Base-by-base conservation (phyloP, 2,329 filamentous ascomycete species). In the Chalaropsis ovoidea region DNA sequence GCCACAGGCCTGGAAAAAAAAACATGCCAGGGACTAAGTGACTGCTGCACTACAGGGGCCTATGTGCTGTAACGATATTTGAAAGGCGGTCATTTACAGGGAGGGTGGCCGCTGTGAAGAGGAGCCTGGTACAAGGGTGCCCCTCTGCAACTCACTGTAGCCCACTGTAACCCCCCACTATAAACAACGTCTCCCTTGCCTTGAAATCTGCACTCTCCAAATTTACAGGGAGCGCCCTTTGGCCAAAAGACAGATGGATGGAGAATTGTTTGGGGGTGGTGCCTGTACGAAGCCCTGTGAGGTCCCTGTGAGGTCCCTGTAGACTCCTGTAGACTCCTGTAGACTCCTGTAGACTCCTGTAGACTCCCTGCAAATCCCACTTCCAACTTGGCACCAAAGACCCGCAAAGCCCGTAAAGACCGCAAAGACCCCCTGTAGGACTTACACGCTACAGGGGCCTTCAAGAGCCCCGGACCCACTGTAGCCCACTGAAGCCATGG, bases 211-310 rank as follows among this genome's bases (percentile, higher is more conserved):
- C 24, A 31, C 54, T 3, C 15, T 39, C 54, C 54, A 35, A 58
- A 58, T 58, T 58, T 58, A 35, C 54, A 58, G 54, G 54, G 54
- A n/a, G 15, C 10, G n/a, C n/a, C n/a, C 27, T 39, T 39, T 11
- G 15, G 42, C 42, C 42, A n/a, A 13, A n/a, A n/a, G n/a, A n/a
- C n/a, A n/a, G n/a, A n/a, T n/a, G n/a, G n/a, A n/a, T n/a, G n/a
- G n/a, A n/a, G n/a, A n/a, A n/a, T n/a, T n/a, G n/a, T n/a, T n/a
- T n/a, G n/a, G n/a, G n/a, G n/a, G n/a, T n/a, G n/a, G n/a, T n/a
- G n/a, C 49, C 24, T 54, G 49, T 24, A 54, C 19, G 3, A 27
- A 7, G 10, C 49, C 49, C 49, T 54, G 49, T 13, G 24, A 5
- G n/a, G n/a, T n/a, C n/a, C n/a, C n/a, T n/a, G n/a, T n/a, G n/a